Evolutionary conservation across 2,329 filamentous ascomycete species (phyloP), one percentile per base, ranked within the genome.

Genomic region (Aplosporella prunicola): DNA sequence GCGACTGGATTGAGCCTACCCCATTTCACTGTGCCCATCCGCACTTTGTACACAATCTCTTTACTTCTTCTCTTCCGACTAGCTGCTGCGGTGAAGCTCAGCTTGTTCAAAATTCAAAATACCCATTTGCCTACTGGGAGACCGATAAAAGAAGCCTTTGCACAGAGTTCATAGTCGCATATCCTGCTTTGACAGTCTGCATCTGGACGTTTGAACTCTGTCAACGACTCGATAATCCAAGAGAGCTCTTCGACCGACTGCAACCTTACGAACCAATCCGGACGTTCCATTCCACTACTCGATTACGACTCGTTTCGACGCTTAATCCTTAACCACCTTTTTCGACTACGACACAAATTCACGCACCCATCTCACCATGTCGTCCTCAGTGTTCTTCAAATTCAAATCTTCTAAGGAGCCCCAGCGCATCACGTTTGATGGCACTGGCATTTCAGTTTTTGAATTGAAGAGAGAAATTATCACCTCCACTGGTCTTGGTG

Each of bases 381-480:
- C 86, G 59, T 94, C 91, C 40, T 96, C 88, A 49, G 91, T 98
- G 57, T 96, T 95, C 67, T 98, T 95, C 83, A 94, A 94, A 68
- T 98, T 98, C 80, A 96, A 95, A 68, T 96, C 89, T 51, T 87
- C 93, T 60, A 95, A 87, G 68, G 91, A 96, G 58, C 85, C 87
- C 43, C 86, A 86, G 41, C 79, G 88, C 56, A 87, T 98, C 53
- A 84, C 88, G 56, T 96, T 98, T 62, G 89, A 98, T 64, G 91
- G 91, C 57, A 95, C 89, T 52, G 86, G 86, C 63, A 93, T 96
- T 57, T 94, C 89, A 44, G 91, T 96, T 46, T 98, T 96, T 66
- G 93, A 98, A 60, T 73, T 98, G 57, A 98, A 98, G 69, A 83
- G 89, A 68, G 91, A 96, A 66, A 98, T 98, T 56, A 98, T 98